Evolutionary conservation across 805 yeast genomes (phyloP), one percentile per base, ranked within the genome.

Genomic region (Ogataea zsoltii): DNA sequence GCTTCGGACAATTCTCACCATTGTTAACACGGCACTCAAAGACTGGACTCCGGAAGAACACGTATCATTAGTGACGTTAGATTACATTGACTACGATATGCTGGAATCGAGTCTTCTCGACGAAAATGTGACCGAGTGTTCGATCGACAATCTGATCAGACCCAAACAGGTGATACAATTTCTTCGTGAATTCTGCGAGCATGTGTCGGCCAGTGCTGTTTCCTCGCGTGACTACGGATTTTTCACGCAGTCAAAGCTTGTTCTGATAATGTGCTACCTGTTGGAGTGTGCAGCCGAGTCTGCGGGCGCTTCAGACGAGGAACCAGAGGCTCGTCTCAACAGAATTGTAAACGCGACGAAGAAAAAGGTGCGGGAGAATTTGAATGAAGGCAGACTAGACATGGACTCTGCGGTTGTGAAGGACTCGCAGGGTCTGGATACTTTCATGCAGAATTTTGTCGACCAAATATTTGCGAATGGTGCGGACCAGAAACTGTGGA

Each of bases 201-300:
- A 37, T 1, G 30, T 53, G 16, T 38, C 44, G 2, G 34, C 43
- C 2, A 36, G 44, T 12, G 42, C 45, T 3, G 35, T 41, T 3
- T 9, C 51, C 7, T 11, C 38, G 1, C 19, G 39, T 4, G 51
- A 49, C 36, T 58, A 57, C 39, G 56, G 47, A 4, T 51, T 60
- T 23, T 50, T 50, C 28, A 23, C 49, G 7, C 23, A 38, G 29
- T 51, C 50, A 28, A 59, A 58, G 30, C 17, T 54, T n/a, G 34
- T 49, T 10, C 25, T 51, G 9, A 45, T 55, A 13, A 14, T 59
- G 13, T 53, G 59, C 29, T 47, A 46, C 26, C 47, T 54, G 28
- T 17, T 56, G 15, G 56, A 59, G 25, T 21, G 25, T 21, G 12
- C 30, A 53, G 1, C 30, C 41, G 3, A 44, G 25, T 21, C 5